Percentiles rank a stretch among this genome's conserved stretches.
Evolutionary conservation across 176 grass and related monocot genomes (phyloP).

Genomic region (Ensete glaucum): DNA sequence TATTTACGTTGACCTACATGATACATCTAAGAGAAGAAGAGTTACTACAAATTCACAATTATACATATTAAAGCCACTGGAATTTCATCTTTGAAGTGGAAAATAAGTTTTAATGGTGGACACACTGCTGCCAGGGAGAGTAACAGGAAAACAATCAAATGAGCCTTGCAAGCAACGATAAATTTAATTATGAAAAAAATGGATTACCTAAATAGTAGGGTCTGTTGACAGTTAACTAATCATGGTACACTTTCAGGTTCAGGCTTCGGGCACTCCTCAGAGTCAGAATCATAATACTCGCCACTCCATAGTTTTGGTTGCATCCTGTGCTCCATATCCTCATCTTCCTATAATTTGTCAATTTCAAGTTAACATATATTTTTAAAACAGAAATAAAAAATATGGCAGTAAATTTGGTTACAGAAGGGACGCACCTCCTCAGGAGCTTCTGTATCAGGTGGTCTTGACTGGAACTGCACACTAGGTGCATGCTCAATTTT

Average conservation of each 20-base stretch:
- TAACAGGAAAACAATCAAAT: neutral
- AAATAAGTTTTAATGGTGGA: neutral
- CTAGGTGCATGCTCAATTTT: slow-evolving; percentile 22
- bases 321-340: slow-evolving; percentile 7
- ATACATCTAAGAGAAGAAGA: neutral
- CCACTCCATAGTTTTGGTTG: slow-evolving; percentile 8
- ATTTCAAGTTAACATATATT: neutral
- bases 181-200: neutral
- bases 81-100: neutral
- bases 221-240: neutral
- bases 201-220: neutral
- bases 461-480: slow-evolving; percentile 14
- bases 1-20: too few relatives aligned
- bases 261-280: neutral
- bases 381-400: neutral
- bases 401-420: neutral
- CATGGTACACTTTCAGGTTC: neutral
- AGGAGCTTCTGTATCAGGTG: slow-evolving; percentile 9
- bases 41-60: neutral
- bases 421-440: slow-evolving; percentile 3
- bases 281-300: slow-evolving; percentile 9
- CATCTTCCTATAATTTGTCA: slow-evolving; percentile 6
- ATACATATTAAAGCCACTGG: neutral
- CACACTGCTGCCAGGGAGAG: neutral
- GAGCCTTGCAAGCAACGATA: neutral